Base-by-base conservation (phyloP, 2,329 filamentous ascomycete species). In the Karstenula rhodostoma region DNA sequence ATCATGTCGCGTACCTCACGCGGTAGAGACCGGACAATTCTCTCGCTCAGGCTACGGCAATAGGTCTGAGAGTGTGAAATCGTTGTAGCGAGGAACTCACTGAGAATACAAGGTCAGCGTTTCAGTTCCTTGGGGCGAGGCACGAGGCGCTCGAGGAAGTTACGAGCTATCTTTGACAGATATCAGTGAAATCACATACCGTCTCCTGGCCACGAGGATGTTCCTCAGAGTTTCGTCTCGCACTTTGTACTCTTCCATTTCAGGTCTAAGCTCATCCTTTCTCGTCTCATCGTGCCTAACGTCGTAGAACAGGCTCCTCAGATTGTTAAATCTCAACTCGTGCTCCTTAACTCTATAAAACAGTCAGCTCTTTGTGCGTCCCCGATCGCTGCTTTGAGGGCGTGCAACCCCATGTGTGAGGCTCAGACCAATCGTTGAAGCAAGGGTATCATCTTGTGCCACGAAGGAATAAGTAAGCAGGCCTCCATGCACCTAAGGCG, bases 1-100 rank as follows among this genome's bases (percentile, higher is more conserved):
- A 46, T 55, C n/a, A 46, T 46, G 17, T 55, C 52, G 27, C 52
- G 52, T 3, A 55, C 32, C 29, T 55, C 52, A 3, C 52, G 52
- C 2, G 52, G 52, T 9, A 55, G 42, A 19, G 12, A 3, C 2
- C 13, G 23, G 27, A 42, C 19, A 29, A 55, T 19, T 2, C 33
- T 15, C 3, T 15, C 9, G 17, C 37, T 46, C 10, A 55, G 12
- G 12, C 27, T 27, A 22, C 32, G 52, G 22, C 52, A 55, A 17
- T 46, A 46, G n/a, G 10, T 25, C 19, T 46, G 52, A 25, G 52
- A 44, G 29, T 55, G 42, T 9, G 40, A 17, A 22, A 55, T 35
- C 23, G 52, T 27, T 8, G 40, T 40, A 25, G 27, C 15, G n/a
- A 46, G 27, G 23, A 55, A 55, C 22, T 33, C 17, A 8, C 52